Conservation (phyloP, 164 flowering plant species). For the Kingdonia uniflora region DNA sequence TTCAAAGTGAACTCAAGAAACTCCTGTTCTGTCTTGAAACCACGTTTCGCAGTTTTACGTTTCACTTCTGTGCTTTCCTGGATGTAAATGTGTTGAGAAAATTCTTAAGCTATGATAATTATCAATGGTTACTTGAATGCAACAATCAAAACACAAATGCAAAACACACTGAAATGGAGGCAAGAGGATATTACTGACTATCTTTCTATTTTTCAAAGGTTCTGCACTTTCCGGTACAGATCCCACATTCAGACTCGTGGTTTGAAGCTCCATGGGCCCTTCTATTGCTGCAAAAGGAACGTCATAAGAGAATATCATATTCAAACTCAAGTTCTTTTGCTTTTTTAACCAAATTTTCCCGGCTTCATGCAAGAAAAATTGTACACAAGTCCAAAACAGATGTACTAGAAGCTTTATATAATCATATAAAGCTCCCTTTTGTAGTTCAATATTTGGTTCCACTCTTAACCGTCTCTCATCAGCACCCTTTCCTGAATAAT, state of each 20-base stretch:
- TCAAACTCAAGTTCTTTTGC: not conserved
- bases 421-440: too few species aligned
- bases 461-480: too few species aligned
- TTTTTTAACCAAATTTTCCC: not conserved
- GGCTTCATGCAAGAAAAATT: not conserved
- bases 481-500: too few species aligned
- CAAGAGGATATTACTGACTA: conserved; percentile 26
- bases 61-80: conserved; percentile 69
- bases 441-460: too few species aligned
- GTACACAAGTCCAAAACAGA: not conserved
- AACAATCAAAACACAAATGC: too few species aligned
- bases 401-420: too few species aligned
- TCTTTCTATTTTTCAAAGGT: conserved; percentile 32
- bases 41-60: conserved; percentile 61
- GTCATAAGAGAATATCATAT: not conserved
- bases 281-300: conserved; percentile 28
- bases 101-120: not conserved
- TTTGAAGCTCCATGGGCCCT: conserved; percentile 19
- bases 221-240: conserved; percentile 27
- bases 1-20: conserved; percentile 76
- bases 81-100: too few species aligned
- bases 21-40: conserved; percentile 70
- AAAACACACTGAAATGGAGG: conserved; percentile 7
- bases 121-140: not conserved
- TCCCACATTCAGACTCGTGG: conserved; percentile 20